Evolutionary conservation across 345 rosid genomes (phyloP), one percentile per base, ranked within the genome.

Genomic region (Durio zibethinus): DNA sequence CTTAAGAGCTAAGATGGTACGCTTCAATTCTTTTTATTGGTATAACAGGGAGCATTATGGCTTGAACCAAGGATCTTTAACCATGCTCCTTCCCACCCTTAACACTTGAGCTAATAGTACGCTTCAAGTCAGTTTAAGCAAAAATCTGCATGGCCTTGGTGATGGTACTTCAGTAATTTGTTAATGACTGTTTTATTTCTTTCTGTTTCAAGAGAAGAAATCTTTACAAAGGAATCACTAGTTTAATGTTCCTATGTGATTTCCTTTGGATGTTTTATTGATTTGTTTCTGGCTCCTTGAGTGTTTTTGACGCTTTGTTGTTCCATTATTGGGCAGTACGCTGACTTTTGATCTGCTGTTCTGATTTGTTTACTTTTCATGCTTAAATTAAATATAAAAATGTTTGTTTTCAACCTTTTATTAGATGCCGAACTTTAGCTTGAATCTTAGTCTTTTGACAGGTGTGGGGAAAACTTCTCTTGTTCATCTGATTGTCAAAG

Each of bases 381-480:
- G 29, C 61, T 50, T 52, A 52, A 72, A 50, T 50, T 25, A 38
- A 6, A 20, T 31, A 47, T 29, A 38, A 12, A 20, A 23, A 5
- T 59, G 27, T 56, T 74, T 54, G 18, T 23, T 56, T 20, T 83
- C 52, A 23, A 27, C 21, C 15, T 38, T 62, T n/a, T 67, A 71
- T 74, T 54, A n/a, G 66, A 47, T 63, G 71, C 65, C 63, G n/a
- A 15, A 70, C 7, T 67, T 73, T 69, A 48, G 80, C 62, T 80
- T 76, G 40, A 53, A 60, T 78, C 59, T 68, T 10, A 35, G 70
- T 69, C 7, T 31, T 81, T 78, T 76, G 70, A 20, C 70, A 93
- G 99, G 99, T 80, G 99, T 94, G 45, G 98, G 99, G 67, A 97
- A 97, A 88, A 85, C 93, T 50, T 97, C 99, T 80, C 90, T 97